Conservation (phyloP, 306 rosid species). For the Leucaena leucocephala region DNA sequence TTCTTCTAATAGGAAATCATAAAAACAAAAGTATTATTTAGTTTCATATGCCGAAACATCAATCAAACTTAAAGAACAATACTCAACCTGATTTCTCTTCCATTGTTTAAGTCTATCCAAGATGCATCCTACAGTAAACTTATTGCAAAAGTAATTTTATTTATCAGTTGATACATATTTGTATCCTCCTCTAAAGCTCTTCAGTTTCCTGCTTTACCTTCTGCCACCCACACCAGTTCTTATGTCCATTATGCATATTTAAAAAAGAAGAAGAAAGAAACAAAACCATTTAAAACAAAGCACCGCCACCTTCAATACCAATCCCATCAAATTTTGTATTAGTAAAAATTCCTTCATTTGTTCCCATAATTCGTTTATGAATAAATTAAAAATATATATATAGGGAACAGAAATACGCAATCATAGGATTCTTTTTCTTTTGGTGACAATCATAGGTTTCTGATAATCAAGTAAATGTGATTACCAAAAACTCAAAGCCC, state of each 20-base stretch:
- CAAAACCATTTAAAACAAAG: conserved; percentile 3
- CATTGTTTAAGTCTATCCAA: neutral
- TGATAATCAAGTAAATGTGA: neutral
- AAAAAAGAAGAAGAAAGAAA: neutral
- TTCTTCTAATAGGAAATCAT: neutral
- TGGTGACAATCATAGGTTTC: neutral
- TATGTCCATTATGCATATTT: conserved; percentile 7
- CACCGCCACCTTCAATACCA: neutral
- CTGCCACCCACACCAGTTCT: conserved; percentile 6
- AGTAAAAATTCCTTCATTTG: neutral
- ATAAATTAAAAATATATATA: neutral
- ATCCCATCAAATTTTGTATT: neutral
- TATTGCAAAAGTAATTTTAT: neutral
- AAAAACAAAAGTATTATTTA: neutral
- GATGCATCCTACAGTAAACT: neutral
- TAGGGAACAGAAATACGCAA: neutral
- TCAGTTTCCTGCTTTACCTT: conserved; percentile 10
- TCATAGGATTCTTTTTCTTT: too few species aligned
- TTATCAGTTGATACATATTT: neutral
- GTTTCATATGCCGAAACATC: conserved; percentile 6
- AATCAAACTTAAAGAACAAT: conserved; percentile 1
- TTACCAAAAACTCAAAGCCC: neutral
- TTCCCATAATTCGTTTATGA: neutral
- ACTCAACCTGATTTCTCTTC: neutral
- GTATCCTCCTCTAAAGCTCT: neutral